A percentile compares a stretch with the other conserved stretches of the same genome.
These are phyloP conservation scores for Incumbomyces delicatus DNA, from an alignment of 2,329 filamentous ascomycete genomes.

Conservation along the genomic window DNA sequence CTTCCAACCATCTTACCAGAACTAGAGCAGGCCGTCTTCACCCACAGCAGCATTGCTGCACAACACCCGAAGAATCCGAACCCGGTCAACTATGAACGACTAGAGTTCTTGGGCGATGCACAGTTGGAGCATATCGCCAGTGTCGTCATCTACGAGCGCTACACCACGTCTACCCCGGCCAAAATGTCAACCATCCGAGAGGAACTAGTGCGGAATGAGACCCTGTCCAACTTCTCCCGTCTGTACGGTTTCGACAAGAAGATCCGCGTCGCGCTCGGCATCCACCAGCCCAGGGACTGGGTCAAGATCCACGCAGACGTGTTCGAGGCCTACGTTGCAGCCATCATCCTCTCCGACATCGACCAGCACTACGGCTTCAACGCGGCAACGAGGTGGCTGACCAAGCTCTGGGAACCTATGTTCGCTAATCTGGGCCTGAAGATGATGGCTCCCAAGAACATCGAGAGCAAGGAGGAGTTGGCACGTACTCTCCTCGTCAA, in stretches of 20 bases:
- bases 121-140: constrained; percentile 71
- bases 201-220: constrained; percentile 68
- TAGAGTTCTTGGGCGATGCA: constrained; percentile 84
- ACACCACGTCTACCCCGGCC: constrained; percentile 52
- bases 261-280: constrained; percentile 44
- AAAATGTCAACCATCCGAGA: constrained; percentile 69
- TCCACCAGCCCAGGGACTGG: constrained; percentile 39
- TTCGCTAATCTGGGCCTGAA: constrained; percentile 34
- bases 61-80: constrained; percentile 37
- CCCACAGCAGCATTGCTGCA: constrained; percentile 11
- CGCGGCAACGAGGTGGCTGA: constrained; percentile 61
- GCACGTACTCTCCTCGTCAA: constrained; percentile 44
- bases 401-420: constrained; percentile 60
- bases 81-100: constrained; percentile 58
- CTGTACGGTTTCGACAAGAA: constrained; percentile 61
- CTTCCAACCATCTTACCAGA: constrained; percentile 14
- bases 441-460: constrained; percentile 14
- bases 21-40: constrained; percentile 15
- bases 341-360: constrained; percentile 53
- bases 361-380: constrained; percentile 53
- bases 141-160: constrained; percentile 64
- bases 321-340: constrained; percentile 84
- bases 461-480: constrained; percentile 45
- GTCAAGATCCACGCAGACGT: constrained; percentile 72
- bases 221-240: constrained; percentile 58